Conservation (phyloP, 2,329 filamentous ascomycete genomes). For the Pseudocercospora eumusae region DNA sequence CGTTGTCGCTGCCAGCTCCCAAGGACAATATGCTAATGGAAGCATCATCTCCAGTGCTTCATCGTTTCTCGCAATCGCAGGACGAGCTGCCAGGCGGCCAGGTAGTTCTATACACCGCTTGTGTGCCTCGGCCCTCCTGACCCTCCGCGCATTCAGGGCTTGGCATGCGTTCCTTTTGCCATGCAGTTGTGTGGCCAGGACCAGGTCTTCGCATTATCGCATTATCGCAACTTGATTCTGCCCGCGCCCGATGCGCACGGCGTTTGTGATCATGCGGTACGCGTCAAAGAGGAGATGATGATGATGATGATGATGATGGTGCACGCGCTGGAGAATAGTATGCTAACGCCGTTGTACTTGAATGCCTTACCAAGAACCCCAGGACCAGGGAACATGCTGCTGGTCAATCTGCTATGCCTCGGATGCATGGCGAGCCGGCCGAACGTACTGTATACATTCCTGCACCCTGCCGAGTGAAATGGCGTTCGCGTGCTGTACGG, state of each 20-base stretch:
- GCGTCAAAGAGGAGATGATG: conserved; percentile 1
- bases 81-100: no score
- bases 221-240: neutral
- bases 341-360: conserved; percentile 1
- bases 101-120: no score
- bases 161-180: neutral
- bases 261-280: neutral
- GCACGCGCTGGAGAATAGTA: conserved; percentile 1
- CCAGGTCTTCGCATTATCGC: conserved; percentile 1
- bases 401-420: conserved; percentile 6
- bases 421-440: neutral
- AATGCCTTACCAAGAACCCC: neutral
- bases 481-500: neutral
- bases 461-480: neutral
- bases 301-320: no score
- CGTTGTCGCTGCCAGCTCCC: no score
- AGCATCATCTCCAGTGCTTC: no score
- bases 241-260: neutral
- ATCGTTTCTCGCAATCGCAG: neutral
- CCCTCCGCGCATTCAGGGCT: neutral
- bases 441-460: neutral
- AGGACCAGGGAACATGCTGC: conserved; percentile 2
- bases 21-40: no score
- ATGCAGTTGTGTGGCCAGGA: no score
- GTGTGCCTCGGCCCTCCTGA: neutral